Evolutionary conservation across 2,329 filamentous ascomycete species (phyloP).

Genomic region (Colletotrichum eleusines): DNA sequence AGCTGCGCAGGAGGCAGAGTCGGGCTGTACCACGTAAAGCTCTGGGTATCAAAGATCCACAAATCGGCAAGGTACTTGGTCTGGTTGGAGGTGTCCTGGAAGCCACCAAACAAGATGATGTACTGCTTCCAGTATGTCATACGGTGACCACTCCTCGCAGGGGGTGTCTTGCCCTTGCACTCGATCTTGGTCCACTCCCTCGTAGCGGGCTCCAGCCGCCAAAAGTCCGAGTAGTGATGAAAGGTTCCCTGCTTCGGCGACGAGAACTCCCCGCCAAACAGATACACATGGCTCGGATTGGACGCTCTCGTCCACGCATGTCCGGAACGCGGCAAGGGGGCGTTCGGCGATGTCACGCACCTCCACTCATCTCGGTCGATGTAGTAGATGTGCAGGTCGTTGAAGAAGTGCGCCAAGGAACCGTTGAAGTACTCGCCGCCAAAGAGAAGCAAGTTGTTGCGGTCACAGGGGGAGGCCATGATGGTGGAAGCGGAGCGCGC

Average conservation of each 20-base stretch:
- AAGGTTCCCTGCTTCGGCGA: conserved; percentile 98
- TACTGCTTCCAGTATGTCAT: conserved; percentile 99
- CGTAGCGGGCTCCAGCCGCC: conserved; percentile 85
- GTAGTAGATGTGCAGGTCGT: conserved; percentile 77
- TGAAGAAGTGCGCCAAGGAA: conserved; percentile 79
- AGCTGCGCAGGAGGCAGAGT: conserved; percentile 80
- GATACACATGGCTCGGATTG: conserved; percentile 85
- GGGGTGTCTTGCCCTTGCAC: conserved; percentile 80
- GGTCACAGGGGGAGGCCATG: conserved; percentile 86
- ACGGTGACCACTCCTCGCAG: conserved; percentile 89
- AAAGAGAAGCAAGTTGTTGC: conserved; percentile 90
- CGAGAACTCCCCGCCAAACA: conserved; percentile 97
- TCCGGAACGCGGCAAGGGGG: conserved; percentile 88
- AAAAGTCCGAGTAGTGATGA: conserved; percentile 99
- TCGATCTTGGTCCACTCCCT: conserved; percentile 95
- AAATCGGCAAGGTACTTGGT: conserved; percentile 94
- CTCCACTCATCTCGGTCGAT: conserved; percentile 92
- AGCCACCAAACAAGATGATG: conserved; percentile 94
- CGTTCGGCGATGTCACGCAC: conserved; percentile 89
- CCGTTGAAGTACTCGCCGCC: conserved; percentile 98
- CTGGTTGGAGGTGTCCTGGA: conserved; percentile 95
- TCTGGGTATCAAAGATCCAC: conserved; percentile 94
- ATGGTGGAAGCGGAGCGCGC: conserved; percentile 85
- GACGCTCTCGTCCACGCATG: conserved; percentile 95
- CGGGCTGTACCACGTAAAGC: conserved; percentile 86